A percentile compares a stretch with the other conserved stretches of the same genome.
These are phyloP conservation scores for Testicularia cyperi DNA, from an alignment of 1,284 basidiomycete genomes.

Conservation along the genomic window DNA sequence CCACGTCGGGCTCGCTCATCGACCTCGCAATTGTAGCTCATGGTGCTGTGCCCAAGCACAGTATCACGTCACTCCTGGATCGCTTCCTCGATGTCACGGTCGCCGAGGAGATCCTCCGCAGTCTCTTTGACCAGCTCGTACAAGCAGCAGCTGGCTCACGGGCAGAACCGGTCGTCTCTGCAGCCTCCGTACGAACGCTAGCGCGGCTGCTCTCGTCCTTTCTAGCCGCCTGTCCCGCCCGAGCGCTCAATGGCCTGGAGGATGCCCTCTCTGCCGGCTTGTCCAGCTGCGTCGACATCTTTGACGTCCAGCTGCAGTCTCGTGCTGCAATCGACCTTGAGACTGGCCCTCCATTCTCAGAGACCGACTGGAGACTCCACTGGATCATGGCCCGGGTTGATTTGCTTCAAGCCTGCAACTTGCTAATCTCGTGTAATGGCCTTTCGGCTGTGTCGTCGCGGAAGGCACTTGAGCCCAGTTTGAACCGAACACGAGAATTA, in stretches of 20 bases:
- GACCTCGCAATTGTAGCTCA: constrained; percentile 24
- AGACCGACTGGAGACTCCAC: not conserved
- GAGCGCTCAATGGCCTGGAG: constrained; percentile 7
- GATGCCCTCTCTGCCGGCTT: constrained; percentile 1
- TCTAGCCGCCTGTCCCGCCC: constrained; percentile 9
- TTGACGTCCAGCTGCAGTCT: constrained; percentile 11
- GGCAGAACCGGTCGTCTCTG: not conserved
- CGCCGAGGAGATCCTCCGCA: constrained; percentile 16
- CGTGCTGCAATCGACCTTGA: not conserved
- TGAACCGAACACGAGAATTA: constrained; percentile 6
- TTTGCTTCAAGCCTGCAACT: not conserved
- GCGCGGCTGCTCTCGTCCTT: constrained; percentile 13
- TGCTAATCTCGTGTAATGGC: not conserved
- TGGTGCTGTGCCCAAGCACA: not conserved
- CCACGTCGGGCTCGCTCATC: constrained; percentile 26
- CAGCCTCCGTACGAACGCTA: constrained; percentile 9
- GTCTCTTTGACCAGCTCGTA: constrained; percentile 11
- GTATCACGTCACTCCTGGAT: constrained; percentile 10
- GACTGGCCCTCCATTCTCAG: not conserved
- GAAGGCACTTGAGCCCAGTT: constrained; percentile 3
- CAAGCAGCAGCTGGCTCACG: not conserved
- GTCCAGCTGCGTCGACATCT: constrained; percentile 9
- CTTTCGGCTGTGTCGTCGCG: too few relatives aligned
- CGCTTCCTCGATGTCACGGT: constrained; percentile 25
- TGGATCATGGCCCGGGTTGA: not conserved